These are phyloP conservation scores for Capsicum pubescens DNA, from an alignment of 257 asterid genomes.

Conservation along the genomic window DNA sequence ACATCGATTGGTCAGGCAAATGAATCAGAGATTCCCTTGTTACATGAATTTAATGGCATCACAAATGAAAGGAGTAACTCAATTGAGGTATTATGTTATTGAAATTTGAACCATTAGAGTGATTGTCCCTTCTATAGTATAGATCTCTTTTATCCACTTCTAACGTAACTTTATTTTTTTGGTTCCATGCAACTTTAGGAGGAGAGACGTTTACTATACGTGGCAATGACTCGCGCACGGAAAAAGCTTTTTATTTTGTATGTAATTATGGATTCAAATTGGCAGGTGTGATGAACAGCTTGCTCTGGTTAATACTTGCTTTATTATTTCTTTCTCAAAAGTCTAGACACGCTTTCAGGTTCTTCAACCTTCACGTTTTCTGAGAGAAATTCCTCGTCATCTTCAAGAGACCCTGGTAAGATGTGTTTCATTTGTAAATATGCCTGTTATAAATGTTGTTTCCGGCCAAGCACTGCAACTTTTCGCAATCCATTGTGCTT, in stretches of 20 bases:
- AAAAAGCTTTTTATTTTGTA: slow-evolving; percentile 76
- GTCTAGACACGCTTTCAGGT: slow-evolving; percentile 56
- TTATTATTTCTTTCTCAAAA: slow-evolving; percentile 33
- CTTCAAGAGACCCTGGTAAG: slow-evolving; percentile 73
- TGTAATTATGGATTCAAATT: slow-evolving; percentile 80
- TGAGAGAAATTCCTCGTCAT: slow-evolving; percentile 87
- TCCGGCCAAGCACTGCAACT: background rate
- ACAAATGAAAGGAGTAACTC: slow-evolving; percentile 62
- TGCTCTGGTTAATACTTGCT: slow-evolving; percentile 8
- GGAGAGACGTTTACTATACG: slow-evolving; percentile 92
- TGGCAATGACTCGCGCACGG: slow-evolving; percentile 96
- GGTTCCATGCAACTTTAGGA: slow-evolving; percentile 57
- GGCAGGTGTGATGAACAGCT: slow-evolving; percentile 76
- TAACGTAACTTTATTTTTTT: slow-evolving; percentile 15
- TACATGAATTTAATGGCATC: slow-evolving; percentile 80
- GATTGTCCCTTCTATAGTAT: slow-evolving; percentile 12
- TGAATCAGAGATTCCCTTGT: slow-evolving; percentile 90
- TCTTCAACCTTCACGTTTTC: slow-evolving; percentile 95
- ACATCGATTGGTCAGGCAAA: slow-evolving; percentile 65
- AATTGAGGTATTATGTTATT: slow-evolving; percentile 64
- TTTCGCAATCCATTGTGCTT: background rate
- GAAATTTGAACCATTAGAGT: slow-evolving; percentile 20
- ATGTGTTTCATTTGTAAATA: background rate
- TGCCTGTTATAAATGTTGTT: background rate
- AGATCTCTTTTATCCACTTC: slow-evolving; percentile 34